Base-by-base conservation (phyloP, 306 rosid genomes). In the Canavalia gladiata region DNA sequence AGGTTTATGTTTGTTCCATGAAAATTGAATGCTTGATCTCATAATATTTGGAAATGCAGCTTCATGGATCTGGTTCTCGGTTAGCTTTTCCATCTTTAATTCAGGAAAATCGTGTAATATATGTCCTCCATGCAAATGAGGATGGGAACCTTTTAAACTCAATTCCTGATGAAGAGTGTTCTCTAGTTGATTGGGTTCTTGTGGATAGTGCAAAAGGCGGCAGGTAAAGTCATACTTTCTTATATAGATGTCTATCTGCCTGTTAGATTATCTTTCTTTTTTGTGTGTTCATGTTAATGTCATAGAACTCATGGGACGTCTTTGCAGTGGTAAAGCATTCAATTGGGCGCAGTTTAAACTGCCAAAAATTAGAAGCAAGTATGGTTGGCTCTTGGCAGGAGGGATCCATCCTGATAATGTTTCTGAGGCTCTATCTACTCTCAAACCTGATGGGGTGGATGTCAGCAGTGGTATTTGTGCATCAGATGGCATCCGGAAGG, bases 381-480 rank as follows among this genome's bases (percentile, higher is more conserved):
- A 90, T 11, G 99, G 98, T n/a, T 92, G 97, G 97, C 97, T 95
- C 63, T 85, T 92, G 82, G 98, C 98, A 8, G 98, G 98, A 88
- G 98, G 97, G 58, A 87, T 94, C 81, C 87, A 79, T 76, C 92
- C 97, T 1, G 84, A 86, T 50, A 93, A 95, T 74, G 93, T 89
- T n/a, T 65, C 70, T 54, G 92, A 86, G 82, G 94, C 97, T 87
- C 65, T 94, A 69, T 85, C 88, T 43, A 72, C 83, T 52, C 97
- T 94, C 59, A 89, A 85, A 52, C 97, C 98, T 11, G 88, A 87
- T 67, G 99, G 99, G 18, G 87, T 91, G 74, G 99, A 95, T 89
- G 94, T 93, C 60, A 95, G 94, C 50, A 95, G 97, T 84, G 97
- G 98, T 67, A 94, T 92, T 50, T 94, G 97, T 88, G 89, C 85